Conservation (phyloP, 2,329 filamentous ascomycete genomes). For the Zasmidium cellare region DNA sequence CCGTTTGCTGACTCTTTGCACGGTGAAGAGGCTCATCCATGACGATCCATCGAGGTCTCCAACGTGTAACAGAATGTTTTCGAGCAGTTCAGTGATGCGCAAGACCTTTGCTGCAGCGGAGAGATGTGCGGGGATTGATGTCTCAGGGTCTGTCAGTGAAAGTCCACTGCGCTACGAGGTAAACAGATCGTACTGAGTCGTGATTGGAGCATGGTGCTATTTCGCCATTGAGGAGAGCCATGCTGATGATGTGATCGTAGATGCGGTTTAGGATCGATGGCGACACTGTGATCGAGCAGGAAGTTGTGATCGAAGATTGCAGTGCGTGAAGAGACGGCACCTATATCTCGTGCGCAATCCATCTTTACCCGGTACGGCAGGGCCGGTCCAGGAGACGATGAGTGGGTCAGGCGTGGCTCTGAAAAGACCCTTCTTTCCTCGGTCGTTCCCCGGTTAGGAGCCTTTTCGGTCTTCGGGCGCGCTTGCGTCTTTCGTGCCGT, state of each 20-base stretch:
- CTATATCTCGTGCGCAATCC: slow-evolving; percentile 3
- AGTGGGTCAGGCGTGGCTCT: slow-evolving; percentile 6
- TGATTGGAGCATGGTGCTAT: neutral
- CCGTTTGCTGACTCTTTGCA: slow-evolving; percentile 21
- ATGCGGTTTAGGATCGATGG: neutral
- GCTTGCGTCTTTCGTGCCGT: slow-evolving; percentile 3
- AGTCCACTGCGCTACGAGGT: neutral
- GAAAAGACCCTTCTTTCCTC: slow-evolving; percentile 8
- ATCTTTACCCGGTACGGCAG: slow-evolving; percentile 6
- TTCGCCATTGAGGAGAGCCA: neutral
- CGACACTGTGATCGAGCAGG: neutral
- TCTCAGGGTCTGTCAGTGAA: slow-evolving; percentile 3
- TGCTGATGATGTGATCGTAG: neutral
- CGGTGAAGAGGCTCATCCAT: slow-evolving; percentile 22
- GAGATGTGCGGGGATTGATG: neutral
- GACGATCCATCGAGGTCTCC: slow-evolving; percentile 12
- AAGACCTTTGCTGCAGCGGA: slow-evolving; percentile 17
- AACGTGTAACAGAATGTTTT: slow-evolving; percentile 21
- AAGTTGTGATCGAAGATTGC: neutral
- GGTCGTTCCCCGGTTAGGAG: slow-evolving; percentile 5
- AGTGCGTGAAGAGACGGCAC: neutral
- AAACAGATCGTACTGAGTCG: neutral
- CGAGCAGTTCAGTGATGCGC: slow-evolving; percentile 22
- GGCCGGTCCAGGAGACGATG: neutral
- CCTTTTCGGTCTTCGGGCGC: slow-evolving; percentile 2